phyloP scores from a whole-genome alignment of 768 basidiomycete species.

The Tulasnella sp. region DNA sequence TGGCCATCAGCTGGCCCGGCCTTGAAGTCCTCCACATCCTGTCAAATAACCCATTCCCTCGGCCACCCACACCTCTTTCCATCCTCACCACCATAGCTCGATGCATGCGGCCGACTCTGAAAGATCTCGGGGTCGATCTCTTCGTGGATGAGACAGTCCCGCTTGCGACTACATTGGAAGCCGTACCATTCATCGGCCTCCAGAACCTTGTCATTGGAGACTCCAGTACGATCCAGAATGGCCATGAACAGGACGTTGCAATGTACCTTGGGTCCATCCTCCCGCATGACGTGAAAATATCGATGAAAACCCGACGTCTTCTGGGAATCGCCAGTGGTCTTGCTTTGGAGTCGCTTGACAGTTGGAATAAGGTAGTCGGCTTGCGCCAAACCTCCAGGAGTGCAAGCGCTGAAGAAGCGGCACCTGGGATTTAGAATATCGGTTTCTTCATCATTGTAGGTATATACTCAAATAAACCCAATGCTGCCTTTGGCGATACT shows the following conservation, averaged over 20 bases:
- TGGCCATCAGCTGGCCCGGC: background rate
- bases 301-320: background rate
- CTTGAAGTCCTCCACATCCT: background rate
- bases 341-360: background rate
- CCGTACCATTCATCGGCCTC: background rate
- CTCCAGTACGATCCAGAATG: background rate
- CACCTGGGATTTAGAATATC: background rate
- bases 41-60: background rate
- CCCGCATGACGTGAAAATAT: background rate
- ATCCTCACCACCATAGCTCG: background rate
- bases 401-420: background rate
- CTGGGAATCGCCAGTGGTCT: background rate
- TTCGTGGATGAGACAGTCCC: background rate
- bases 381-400: background rate
- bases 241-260: background rate
- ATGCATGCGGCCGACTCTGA: background rate
- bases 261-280: background rate
- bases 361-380: background rate
- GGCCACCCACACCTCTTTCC: background rate
- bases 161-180: background rate
- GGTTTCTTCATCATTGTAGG: background rate
- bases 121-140: background rate
- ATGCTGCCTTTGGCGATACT: background rate
- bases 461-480: background rate
- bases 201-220: background rate